phyloP scores from a whole-genome alignment of 192 early-diverging fungal species.

The Rhizoclosmatium sp. region DNA sequence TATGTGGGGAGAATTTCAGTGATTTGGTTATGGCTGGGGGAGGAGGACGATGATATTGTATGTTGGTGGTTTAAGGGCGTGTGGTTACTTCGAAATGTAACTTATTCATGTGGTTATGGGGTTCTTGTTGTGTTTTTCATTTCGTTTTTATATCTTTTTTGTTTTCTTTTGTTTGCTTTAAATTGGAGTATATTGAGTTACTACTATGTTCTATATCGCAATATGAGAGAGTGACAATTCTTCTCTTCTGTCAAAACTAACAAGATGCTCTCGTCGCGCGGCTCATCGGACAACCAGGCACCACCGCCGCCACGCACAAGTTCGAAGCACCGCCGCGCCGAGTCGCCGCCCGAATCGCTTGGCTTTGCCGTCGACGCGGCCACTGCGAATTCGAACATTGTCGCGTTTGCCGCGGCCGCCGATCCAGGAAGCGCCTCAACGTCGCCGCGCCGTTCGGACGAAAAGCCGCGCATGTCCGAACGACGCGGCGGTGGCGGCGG shows the following conservation, averaged over 20 bases:
- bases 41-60: no score
- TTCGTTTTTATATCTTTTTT: no score
- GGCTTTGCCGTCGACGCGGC: background rate
- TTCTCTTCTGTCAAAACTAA: background rate
- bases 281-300: background rate
- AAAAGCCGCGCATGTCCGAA: background rate
- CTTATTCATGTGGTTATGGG: no score
- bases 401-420: constrained; percentile 8
- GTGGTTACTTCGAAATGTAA: no score
- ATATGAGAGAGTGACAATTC: background rate
- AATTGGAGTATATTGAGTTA: no score
- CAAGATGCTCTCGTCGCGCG: background rate
- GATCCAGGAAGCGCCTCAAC: background rate
- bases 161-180: no score
- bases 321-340: background rate
- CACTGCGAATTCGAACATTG: background rate
- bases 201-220: no score
- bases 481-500: constrained; percentile 12
- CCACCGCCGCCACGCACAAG: background rate
- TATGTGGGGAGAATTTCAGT: constrained; percentile 56
- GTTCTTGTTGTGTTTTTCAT: no score
- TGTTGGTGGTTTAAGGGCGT: no score
- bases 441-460: background rate
- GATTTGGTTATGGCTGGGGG: no score
- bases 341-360: background rate